phyloP scores from a whole-genome alignment of 805 yeast species.

The Candida parachauliodes region DNA sequence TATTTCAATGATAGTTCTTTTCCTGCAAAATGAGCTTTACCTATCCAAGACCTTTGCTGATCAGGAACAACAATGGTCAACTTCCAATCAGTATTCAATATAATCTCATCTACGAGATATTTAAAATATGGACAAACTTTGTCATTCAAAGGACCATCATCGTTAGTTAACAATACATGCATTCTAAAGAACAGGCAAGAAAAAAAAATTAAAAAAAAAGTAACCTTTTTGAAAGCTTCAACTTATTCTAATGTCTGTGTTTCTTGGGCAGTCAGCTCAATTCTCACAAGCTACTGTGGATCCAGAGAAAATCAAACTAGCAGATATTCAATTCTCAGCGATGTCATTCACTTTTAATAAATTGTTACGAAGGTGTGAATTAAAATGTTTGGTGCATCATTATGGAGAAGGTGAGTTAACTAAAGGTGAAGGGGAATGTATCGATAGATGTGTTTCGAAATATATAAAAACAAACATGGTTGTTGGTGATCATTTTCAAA shows the following conservation, averaged over 20 bases:
- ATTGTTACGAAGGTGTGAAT: constrained; percentile 58
- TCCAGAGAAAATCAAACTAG: constrained; percentile 57
- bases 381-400: constrained; percentile 81
- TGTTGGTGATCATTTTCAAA: constrained; percentile 52
- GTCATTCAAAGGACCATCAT: constrained; percentile 91
- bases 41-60: constrained; percentile 92
- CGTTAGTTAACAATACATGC: constrained; percentile 74
- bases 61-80: constrained; percentile 81
- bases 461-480: constrained; percentile 69
- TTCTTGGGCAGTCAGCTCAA: constrained; percentile 47
- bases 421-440: constrained; percentile 79
- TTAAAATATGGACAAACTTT: constrained; percentile 80
- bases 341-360: constrained; percentile 54
- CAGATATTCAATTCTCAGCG: constrained; percentile 67
- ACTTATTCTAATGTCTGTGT: constrained; percentile 70
- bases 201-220: constrained; percentile 6
- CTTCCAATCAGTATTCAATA: constrained; percentile 72
- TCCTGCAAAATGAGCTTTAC: constrained; percentile 93
- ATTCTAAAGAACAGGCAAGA: constrained; percentile 17
- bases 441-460: constrained; percentile 83
- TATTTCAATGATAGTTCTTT: constrained; percentile 57
- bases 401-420: constrained; percentile 81
- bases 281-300: constrained; percentile 47
- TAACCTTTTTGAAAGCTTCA: neutral
- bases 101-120: constrained; percentile 69